Conservation (phyloP, 208 protist species). For the Acanthamoeba healyi region DNA sequence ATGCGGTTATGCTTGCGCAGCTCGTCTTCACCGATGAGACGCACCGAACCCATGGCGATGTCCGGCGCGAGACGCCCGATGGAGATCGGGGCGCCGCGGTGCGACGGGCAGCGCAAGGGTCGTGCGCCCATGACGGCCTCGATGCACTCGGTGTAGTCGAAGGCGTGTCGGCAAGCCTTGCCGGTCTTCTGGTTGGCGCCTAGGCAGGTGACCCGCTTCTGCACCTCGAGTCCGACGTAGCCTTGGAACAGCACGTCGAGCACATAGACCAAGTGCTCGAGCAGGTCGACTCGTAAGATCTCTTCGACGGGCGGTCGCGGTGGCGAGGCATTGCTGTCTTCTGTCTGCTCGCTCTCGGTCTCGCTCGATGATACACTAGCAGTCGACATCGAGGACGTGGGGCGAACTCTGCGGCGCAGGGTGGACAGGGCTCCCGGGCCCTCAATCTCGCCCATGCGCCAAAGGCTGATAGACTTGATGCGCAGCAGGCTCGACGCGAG, state of each 20-base stretch:
- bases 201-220: neutral
- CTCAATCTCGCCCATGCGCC: neutral
- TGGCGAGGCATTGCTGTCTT: neutral
- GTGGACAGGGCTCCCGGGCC: neutral
- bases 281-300: neutral
- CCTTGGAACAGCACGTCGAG: slow-evolving; percentile 46
- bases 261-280: slow-evolving; percentile 43
- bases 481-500: neutral
- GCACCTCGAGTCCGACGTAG: slow-evolving; percentile 27
- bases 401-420: neutral
- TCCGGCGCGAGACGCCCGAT: slow-evolving; percentile 5
- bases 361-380: neutral
- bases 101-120: neutral
- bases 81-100: neutral
- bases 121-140: slow-evolving; percentile 13
- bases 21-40: slow-evolving; percentile 26
- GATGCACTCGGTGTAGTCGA: slow-evolving; percentile 31
- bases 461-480: slow-evolving; percentile 16
- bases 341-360: neutral
- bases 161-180: neutral
- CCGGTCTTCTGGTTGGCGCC: neutral
- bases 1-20: slow-evolving; percentile 36
- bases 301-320: neutral
- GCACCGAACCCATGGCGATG: slow-evolving; percentile 12
- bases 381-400: neutral